Evolutionary conservation across 345 rosid genomes (phyloP).

Genomic region (Citrus australasica): DNA sequence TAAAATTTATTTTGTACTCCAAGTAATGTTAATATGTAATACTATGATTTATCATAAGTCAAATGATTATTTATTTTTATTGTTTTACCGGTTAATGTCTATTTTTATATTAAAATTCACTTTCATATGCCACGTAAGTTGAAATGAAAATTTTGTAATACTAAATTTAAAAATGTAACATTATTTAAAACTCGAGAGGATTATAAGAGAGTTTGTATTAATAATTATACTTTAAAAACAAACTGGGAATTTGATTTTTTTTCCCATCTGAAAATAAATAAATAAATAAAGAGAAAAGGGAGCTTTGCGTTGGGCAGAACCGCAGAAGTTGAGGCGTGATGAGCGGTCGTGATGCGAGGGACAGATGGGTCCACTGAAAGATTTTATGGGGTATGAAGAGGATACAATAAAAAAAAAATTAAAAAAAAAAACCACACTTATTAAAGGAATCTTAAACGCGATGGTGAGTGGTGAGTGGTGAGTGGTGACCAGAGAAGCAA

Average conservation of each 20-base stretch:
- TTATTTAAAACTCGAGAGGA: no score
- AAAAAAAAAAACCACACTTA: background rate
- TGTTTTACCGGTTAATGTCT: no score
- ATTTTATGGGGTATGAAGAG: slow-evolving; percentile 20
- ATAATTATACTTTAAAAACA: no score
- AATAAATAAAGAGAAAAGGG: background rate
- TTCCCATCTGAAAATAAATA: background rate
- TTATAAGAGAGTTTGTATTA: no score
- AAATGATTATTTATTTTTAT: no score
- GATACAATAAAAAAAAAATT: background rate
- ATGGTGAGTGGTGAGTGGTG: background rate
- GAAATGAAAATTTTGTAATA: no score
- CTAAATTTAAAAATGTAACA: no score
- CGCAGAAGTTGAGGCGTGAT: slow-evolving; percentile 27
- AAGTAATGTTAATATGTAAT: no score
- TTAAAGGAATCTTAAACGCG: slow-evolving; percentile 14
- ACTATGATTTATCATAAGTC: no score
- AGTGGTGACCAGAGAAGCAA: slow-evolving; percentile 17
- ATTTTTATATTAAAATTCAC: no score
- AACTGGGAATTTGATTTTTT: background rate
- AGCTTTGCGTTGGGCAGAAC: slow-evolving; percentile 1
- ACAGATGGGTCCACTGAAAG: slow-evolving; percentile 6
- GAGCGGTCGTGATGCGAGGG: slow-evolving; percentile 27
- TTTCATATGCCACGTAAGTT: no score
- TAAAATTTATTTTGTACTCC: no score